Conservation (phyloP, 2,329 filamentous ascomycete genomes). For the Elsinoe batatas region DNA sequence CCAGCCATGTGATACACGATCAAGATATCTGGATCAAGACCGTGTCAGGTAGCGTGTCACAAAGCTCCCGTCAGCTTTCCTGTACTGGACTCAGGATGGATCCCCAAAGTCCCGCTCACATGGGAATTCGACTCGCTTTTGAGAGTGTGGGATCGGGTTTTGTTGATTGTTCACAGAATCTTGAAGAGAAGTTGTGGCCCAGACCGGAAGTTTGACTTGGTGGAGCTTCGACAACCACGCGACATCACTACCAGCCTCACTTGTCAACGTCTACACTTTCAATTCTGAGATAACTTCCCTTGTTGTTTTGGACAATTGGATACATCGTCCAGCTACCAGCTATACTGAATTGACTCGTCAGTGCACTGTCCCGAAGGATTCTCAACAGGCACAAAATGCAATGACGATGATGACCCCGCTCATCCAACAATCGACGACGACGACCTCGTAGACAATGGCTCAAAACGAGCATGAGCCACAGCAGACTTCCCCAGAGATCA, state of each 20-base stretch:
- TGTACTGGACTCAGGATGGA: too few species aligned
- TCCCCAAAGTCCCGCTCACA: too few species aligned
- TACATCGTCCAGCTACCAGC: neutral
- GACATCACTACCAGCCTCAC: neutral
- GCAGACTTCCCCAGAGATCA: neutral
- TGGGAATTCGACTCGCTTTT: too few species aligned
- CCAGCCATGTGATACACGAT: too few species aligned
- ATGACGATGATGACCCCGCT: conserved; percentile 12
- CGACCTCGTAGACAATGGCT: neutral
- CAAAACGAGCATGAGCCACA: neutral
- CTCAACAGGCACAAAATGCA: neutral
- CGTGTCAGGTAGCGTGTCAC: too few species aligned
- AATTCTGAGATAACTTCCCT: neutral
- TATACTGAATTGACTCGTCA: neutral
- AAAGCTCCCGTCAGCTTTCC: too few species aligned
- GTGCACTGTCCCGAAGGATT: neutral
- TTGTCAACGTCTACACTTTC: neutral
- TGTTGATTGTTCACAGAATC: too few species aligned
- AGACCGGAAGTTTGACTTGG: neutral
- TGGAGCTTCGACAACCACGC: neutral
- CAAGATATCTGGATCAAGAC: too few species aligned
- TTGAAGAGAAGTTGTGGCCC: neutral
- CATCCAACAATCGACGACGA: neutral
- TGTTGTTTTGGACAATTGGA: neutral
- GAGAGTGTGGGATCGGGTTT: too few species aligned